phyloP scores from a whole-genome alignment of 352 stramenopile genomes.

The Albugo candida region DNA sequence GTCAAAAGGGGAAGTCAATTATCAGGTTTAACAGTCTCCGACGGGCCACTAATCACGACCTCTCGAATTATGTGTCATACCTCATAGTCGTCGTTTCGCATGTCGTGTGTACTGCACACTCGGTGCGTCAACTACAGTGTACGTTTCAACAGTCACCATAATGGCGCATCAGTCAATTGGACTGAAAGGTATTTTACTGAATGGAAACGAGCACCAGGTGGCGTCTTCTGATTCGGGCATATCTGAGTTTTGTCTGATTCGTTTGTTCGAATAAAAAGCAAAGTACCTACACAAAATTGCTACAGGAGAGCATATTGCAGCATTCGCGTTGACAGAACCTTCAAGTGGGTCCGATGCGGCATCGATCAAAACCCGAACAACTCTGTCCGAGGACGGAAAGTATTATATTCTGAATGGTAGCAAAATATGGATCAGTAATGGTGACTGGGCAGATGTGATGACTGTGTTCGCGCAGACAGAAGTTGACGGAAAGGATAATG shows the following conservation, averaged over 20 bases:
- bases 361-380: constrained; percentile 80
- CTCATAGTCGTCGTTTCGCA: too few species aligned
- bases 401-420: constrained; percentile 84
- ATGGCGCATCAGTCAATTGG: constrained; percentile 81
- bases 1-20: too few species aligned
- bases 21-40: too few species aligned
- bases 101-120: too few species aligned
- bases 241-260: background rate
- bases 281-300: constrained; percentile 83
- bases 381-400: constrained; percentile 78
- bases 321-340: constrained; percentile 81
- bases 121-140: too few species aligned
- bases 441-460: constrained; percentile 89
- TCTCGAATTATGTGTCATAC: too few species aligned
- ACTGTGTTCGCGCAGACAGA: constrained; percentile 93
- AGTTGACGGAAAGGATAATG: constrained; percentile 91
- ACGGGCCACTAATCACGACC: too few species aligned
- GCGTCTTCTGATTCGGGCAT: background rate
- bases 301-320: constrained; percentile 66
- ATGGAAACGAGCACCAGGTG: constrained; percentile 45
- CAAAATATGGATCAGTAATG: constrained; percentile 98
- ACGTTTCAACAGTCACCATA: too few species aligned
- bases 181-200: constrained; percentile 75
- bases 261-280: constrained; percentile 23
- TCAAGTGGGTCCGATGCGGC: constrained; percentile 79